Evolutionary conservation across 768 basidiomycete species (phyloP), one percentile per base, ranked within the genome.

Genomic region (Hygrocybe punicea): DNA sequence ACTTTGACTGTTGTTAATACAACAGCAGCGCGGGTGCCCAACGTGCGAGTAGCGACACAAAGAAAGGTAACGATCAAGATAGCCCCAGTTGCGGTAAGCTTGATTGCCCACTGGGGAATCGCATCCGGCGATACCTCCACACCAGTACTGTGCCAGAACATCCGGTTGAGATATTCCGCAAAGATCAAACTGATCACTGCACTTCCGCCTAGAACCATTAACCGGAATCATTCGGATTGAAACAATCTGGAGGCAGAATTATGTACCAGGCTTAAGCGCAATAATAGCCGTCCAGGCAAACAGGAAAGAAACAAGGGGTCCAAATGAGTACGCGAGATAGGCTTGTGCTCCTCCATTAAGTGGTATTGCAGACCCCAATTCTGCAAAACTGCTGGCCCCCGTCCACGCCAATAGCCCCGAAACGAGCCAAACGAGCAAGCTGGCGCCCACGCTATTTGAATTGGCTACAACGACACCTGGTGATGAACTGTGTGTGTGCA

Each of bases 221-320:
- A 61, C 58, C 25, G 6, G 14, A 11, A 21, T 59, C 21, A 58
- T 24, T 8, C 34, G 21, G 23, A 13, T 45, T 29, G 16, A 25
- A 21, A 5, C 21, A 51, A 33, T 49, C 25, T 51, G 6, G 25
- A 42, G 47, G 36, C 3, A 40, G 19, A 46, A 51, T 23, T 39
- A 60, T 73, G 51, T 62, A 87, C 88, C 87, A 65, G 94, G 93
- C 66, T 87, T 93, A 16, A 96, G 73, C 14, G 90, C 89, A 39
- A 89, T 87, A 54, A 95, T 95, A 4, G 92, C 88, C 13, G 93
- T 94, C 93, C 94, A 99, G 14, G 93, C 87, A 73, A 92, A 99
- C 9, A 97, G 80, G 69, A 93, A 99, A 7, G 94, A 92, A 37
- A 87, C 75, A 16, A 92, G 78, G 23, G 91, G 91, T 1, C 89